Base-by-base conservation (phyloP, 768 basidiomycete genomes). In the Inosperma sp. region DNA sequence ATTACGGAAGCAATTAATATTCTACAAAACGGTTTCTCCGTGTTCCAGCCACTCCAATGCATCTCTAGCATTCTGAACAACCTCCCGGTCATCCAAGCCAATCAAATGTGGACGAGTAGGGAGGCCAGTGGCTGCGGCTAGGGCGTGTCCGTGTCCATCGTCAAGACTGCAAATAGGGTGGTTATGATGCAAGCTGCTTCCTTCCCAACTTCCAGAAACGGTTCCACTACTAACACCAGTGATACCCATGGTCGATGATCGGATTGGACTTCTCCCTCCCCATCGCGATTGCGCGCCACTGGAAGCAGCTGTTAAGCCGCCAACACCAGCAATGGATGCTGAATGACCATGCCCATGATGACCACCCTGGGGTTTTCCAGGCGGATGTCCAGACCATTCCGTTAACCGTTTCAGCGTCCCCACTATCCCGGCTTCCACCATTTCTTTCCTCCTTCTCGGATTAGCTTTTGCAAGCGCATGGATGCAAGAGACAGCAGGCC, bases 401-500 rank as follows among this genome's bases (percentile, higher is more conserved):
- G 69, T 71, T 16, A 79, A 58, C 42, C 68, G 63, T 48, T 66
- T 62, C 33, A 80, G 58, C 21, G 75, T 73, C 10, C 58, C 58
- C 19, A 65, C 71, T 42, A 78, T 68, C 16, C 75, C 76, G 7
- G 67, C 72, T 2, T 72, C 72, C 25, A 55, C 56, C 49, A 75
- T 65, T 37, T 61, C 68, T 34, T 61, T 63, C 41, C 70, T 52
- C 54, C 64, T 52, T 49, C 55, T 61, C 16, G 68, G 64, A 71
- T 72, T 60, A 67, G 72, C 49, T 50, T 69, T 66, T 1, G 80
- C 77, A 7, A 90, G 75, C 52, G 80, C 75, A 13, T 78, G 64
- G 3, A 90, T 74, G 52, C 82, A 83, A 1, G 72, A 65, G 0
- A 83, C 78, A 1, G 84, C 80, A 0, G 84, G 85, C 5, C 76